Evolutionary conservation across 441 rosid species (phyloP).

Genomic region (Theobroma grandiflorum): DNA sequence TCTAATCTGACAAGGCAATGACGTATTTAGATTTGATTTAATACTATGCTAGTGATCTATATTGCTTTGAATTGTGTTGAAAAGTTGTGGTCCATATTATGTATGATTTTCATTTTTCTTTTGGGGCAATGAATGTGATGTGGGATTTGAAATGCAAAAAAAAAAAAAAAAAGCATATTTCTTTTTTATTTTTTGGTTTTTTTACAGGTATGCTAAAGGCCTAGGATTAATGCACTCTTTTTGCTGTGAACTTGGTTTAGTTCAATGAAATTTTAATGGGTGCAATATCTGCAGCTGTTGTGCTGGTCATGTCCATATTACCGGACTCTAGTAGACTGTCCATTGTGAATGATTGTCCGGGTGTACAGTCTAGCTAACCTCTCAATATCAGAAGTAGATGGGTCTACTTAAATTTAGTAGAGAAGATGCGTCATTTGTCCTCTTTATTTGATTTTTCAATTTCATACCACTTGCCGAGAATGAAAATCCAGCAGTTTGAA

Average conservation of each 20-base stretch:
- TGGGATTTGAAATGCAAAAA: not conserved
- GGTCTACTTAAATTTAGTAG: not conserved
- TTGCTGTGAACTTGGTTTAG: not conserved
- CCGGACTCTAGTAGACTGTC: not conserved
- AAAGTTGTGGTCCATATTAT: too few species aligned
- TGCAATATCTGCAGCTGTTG: not conserved
- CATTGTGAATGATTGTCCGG: not conserved
- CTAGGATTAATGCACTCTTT: too few species aligned
- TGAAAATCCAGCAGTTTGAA: not conserved
- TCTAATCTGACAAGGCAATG: too few species aligned
- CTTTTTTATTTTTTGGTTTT: not conserved
- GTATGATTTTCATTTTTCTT: not conserved
- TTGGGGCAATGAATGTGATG: not conserved
- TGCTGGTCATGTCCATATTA: not conserved
- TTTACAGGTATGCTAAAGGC: not conserved
- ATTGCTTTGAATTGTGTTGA: too few species aligned
- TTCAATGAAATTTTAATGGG: not conserved
- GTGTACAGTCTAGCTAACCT: too few species aligned
- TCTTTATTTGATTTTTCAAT: slow-evolving; percentile 1
- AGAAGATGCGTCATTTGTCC: not conserved
- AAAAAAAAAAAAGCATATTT: not conserved
- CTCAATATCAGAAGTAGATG: not conserved
- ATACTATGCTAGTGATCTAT: too few species aligned
- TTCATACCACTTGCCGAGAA: not conserved
- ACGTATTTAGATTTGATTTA: too few species aligned